Percentiles rank a stretch among this genome's conserved stretches.
Conservation (phyloP, 176 grass and related monocot species). For the Phoenix roebelenii region DNA sequence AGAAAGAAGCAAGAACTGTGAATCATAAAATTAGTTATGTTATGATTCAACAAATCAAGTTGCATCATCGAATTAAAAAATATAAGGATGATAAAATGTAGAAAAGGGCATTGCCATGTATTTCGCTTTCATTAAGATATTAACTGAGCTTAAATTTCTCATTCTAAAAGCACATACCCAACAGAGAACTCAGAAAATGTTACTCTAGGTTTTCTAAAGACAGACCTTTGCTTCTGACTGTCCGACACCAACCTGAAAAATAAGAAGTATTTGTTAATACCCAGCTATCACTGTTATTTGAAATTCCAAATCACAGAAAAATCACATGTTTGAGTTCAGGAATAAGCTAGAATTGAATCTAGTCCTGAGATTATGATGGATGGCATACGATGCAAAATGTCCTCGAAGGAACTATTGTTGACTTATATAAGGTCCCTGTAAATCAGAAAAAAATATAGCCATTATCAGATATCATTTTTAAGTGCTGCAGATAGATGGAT, state of each 20-base stretch:
- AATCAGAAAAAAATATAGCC: slow-evolving; percentile 11
- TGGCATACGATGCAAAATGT: slow-evolving; percentile 95
- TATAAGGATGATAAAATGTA: no score
- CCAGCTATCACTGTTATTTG: no score
- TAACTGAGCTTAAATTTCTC: not conserved
- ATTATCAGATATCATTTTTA: slow-evolving; percentile 10
- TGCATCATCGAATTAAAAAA: no score
- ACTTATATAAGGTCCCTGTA: slow-evolving; percentile 94
- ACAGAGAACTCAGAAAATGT: slow-evolving; percentile 22
- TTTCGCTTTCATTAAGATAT: not conserved
- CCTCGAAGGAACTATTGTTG: slow-evolving; percentile 83
- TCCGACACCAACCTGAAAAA: slow-evolving; percentile 76
- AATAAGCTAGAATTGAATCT: slow-evolving; percentile 8
- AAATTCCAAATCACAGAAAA: not conserved
- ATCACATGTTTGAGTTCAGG: slow-evolving; percentile 6
- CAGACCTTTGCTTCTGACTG: slow-evolving; percentile 97
- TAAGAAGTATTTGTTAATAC: no score
- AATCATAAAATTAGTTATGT: no score
- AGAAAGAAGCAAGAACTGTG: no score
- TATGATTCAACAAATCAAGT: no score
- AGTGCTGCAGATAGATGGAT: not conserved
- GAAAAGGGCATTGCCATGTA: no score
- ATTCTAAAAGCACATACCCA: not conserved
- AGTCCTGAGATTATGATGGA: slow-evolving; percentile 9
- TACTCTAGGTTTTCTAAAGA: slow-evolving; percentile 9